Conservation (phyloP, 352 stramenopile genomes). For the Aphanomyces cochlioides region DNA sequence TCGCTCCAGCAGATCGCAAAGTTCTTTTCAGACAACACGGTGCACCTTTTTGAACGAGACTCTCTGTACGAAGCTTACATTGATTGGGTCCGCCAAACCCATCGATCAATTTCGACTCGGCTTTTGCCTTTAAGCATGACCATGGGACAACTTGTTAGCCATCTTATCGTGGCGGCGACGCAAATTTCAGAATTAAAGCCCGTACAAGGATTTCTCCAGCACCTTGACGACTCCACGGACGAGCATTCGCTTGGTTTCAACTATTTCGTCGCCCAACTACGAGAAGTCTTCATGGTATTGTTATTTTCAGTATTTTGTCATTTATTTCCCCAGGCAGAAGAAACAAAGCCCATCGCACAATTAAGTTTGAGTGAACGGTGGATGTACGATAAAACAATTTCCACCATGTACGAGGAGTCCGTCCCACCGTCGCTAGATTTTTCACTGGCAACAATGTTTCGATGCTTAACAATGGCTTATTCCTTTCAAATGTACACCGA, state of each 20-base stretch:
- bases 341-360: not conserved
- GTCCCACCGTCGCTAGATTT: not conserved
- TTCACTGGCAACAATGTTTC: constrained; percentile 5
- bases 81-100: constrained; percentile 1
- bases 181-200: not conserved
- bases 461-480: constrained; percentile 21
- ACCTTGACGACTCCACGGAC: too few species aligned
- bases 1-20: not conserved
- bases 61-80: constrained; percentile 6
- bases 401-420: not conserved
- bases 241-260: constrained; percentile 12
- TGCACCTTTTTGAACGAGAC: constrained; percentile 19
- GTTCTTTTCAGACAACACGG: not conserved
- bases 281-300: constrained; percentile 25
- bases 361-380: constrained; percentile 11
- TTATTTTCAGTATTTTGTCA: too few species aligned
- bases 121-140: not conserved
- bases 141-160: not conserved
- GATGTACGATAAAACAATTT: constrained; percentile 18
- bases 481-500: not conserved
- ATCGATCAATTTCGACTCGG: not conserved
- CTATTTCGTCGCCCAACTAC: constrained; percentile 30
- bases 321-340: not conserved
- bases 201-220: not conserved
- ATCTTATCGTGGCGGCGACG: not conserved